These are phyloP conservation scores for Berberis thunbergii DNA, from an alignment of 164 flowering plant genomes.

Conservation along the genomic window DNA sequence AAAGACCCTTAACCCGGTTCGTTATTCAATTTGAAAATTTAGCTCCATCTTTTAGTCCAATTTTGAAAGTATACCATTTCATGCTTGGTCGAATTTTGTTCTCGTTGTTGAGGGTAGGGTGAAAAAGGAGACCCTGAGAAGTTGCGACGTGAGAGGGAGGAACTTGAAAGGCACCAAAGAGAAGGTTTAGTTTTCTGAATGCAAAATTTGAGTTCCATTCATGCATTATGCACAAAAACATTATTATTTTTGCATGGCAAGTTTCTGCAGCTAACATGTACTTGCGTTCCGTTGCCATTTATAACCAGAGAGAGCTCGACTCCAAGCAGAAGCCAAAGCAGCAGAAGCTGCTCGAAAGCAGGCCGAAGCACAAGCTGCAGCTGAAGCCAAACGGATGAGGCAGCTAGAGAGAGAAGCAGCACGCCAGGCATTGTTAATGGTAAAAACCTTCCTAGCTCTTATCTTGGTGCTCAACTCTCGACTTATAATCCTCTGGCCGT, in stretches of 20 bases:
- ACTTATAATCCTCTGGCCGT: background rate
- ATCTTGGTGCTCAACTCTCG: background rate
- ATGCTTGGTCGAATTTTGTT: background rate
- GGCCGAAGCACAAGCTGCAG: constrained; percentile 48
- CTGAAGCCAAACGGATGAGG: constrained; percentile 58
- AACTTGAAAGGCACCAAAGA: constrained; percentile 51
- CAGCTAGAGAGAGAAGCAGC: constrained; percentile 92
- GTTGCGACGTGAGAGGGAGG: constrained; percentile 63
- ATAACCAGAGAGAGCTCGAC: constrained; percentile 62
- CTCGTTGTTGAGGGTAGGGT: constrained; percentile 32
- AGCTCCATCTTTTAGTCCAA: too few relatives aligned
- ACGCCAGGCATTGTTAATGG: constrained; percentile 71
- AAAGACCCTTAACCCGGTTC: constrained; percentile 66
- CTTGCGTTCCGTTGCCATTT: background rate
- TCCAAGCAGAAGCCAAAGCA: constrained; percentile 86
- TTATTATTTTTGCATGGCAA: too few relatives aligned
- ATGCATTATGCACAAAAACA: too few relatives aligned
- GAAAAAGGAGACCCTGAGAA: constrained; percentile 72
- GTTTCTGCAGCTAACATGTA: background rate
- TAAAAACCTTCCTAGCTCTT: constrained; percentile 11
- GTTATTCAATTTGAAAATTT: background rate
- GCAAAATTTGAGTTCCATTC: too few relatives aligned
- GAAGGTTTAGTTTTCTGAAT: constrained; percentile 41
- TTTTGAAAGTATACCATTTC: too few relatives aligned
- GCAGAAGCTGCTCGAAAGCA: constrained; percentile 75